Base-by-base conservation (phyloP, 73 alveolate species). In the Paramecium bursaria region DNA sequence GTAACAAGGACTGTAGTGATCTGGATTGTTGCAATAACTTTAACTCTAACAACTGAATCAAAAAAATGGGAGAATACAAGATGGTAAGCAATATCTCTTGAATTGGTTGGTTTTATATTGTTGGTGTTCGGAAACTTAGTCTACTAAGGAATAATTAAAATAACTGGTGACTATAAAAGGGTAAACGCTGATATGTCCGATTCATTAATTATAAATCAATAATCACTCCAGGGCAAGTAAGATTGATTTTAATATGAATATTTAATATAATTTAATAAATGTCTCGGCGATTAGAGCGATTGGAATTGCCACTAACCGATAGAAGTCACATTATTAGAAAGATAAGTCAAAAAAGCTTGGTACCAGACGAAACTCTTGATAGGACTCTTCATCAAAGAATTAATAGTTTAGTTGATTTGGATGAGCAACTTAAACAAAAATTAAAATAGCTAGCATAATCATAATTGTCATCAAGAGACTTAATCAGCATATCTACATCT, bases 111-210 rank as follows among this genome's bases (percentile, higher is more conserved):
- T 4, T 95, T 95, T 52, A 27, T 75, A 14, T 47, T 95, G 47
- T 49, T 94, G 13, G 96, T 94, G 3, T 48, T 86, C 57, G 98
- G 98, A 22, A 93, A 94, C 67, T 60, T 95, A 23, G 88, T 95
- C 11, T 95, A 92, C 88, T 94, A 95, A 85, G 98, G 95, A 74
- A 92, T 94, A 33, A 79, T 79, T 60, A 54, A 67, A 42, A 21
- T 67, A 26, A n/a, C n/a, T n/a, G n/a, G n/a, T n/a, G n/a, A n/a
- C n/a, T n/a, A n/a, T n/a, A n/a, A n/a, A n/a, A n/a, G n/a, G n/a
- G n/a, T n/a, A n/a, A n/a, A n/a, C n/a, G n/a, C n/a, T n/a, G n/a
- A n/a, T n/a, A n/a, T n/a, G n/a, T n/a, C n/a, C n/a, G n/a, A n/a
- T n/a, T n/a, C n/a, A n/a, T n/a, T n/a, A n/a, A n/a, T n/a, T n/a